Conservation (phyloP, 257 asterid species). For the Solanum habrochaites region DNA sequence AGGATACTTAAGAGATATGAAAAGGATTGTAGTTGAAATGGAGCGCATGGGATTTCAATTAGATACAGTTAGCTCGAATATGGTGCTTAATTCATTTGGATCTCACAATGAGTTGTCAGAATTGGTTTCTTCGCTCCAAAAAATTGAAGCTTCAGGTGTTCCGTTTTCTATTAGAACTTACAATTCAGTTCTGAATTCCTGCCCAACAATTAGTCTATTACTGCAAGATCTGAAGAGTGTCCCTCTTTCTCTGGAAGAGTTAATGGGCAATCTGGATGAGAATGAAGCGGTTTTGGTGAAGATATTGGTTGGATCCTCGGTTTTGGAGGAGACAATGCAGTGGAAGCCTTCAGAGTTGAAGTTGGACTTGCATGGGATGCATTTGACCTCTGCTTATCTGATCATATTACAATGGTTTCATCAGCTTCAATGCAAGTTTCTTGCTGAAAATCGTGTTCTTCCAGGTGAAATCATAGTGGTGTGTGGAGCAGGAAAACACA, state of each 20-base stretch:
- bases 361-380: slow-evolving; percentile 94
- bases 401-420: slow-evolving; percentile 68
- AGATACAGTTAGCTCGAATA: slow-evolving; percentile 69
- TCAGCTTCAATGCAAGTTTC: slow-evolving; percentile 29
- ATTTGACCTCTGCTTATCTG: slow-evolving; percentile 54
- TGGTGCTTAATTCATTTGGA: slow-evolving; percentile 76
- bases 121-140: slow-evolving; percentile 53
- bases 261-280: slow-evolving; percentile 23
- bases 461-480: slow-evolving; percentile 54
- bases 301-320: slow-evolving; percentile 35
- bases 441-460: slow-evolving; percentile 5
- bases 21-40: slow-evolving; percentile 35
- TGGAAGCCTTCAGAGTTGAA: slow-evolving; percentile 50
- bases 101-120: slow-evolving; percentile 37
- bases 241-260: slow-evolving; percentile 44
- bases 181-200: slow-evolving; percentile 64
- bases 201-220: slow-evolving; percentile 37
- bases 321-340: slow-evolving; percentile 43
- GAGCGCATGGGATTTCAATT: slow-evolving; percentile 46
- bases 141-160: slow-evolving; percentile 35
- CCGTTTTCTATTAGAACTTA: slow-evolving; percentile 50
- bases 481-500: slow-evolving; percentile 78
- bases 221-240: slow-evolving; percentile 31
- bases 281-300: slow-evolving; percentile 42
- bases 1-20: slow-evolving; percentile 67